Conservation (phyloP, 2,329 filamentous ascomycete species). For the Colletotrichum brevisporum region DNA sequence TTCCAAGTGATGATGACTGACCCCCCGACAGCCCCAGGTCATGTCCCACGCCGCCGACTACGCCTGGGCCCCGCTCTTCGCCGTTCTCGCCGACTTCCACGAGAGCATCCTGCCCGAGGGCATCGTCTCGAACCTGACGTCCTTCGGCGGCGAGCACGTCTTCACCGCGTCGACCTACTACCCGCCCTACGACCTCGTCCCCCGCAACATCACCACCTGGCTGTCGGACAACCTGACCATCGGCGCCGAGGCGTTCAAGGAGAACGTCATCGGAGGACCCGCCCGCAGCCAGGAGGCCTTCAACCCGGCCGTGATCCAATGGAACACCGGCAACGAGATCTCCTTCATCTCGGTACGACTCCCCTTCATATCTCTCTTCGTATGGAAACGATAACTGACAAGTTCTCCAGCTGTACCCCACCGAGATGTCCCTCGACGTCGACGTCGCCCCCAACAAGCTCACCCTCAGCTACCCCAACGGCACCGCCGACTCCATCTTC, state of each 20-base stretch:
- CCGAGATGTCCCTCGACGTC: constrained; percentile 56
- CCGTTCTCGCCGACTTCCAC: constrained; percentile 66
- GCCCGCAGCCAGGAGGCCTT: constrained; percentile 65
- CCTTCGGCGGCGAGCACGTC: constrained; percentile 67
- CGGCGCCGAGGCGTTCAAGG: constrained; percentile 70
- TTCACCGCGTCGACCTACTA: constrained; percentile 68
- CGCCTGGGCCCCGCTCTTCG: constrained; percentile 69
- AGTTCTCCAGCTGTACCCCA: constrained; percentile 53
- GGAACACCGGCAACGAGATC: constrained; percentile 60
- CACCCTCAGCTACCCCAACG: constrained; percentile 67
- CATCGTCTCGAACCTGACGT: constrained; percentile 56
- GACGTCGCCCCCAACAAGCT: constrained; percentile 59
- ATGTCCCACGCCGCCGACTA: constrained; percentile 74
- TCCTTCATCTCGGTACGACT: constrained; percentile 49
- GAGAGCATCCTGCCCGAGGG: constrained; percentile 59
- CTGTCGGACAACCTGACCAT: constrained; percentile 70
- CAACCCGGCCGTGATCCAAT: constrained; percentile 73
- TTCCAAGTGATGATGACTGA: no score
- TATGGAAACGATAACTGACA: background rate
- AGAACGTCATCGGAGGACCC: constrained; percentile 69
- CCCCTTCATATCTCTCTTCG: background rate
- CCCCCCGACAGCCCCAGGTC: constrained; percentile 55
- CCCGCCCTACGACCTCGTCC: constrained; percentile 69
- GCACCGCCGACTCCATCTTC: constrained; percentile 64
- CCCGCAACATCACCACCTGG: constrained; percentile 73